Evolutionary conservation across 176 grass and related monocot genomes (phyloP).

Genomic region (Secale cereale): DNA sequence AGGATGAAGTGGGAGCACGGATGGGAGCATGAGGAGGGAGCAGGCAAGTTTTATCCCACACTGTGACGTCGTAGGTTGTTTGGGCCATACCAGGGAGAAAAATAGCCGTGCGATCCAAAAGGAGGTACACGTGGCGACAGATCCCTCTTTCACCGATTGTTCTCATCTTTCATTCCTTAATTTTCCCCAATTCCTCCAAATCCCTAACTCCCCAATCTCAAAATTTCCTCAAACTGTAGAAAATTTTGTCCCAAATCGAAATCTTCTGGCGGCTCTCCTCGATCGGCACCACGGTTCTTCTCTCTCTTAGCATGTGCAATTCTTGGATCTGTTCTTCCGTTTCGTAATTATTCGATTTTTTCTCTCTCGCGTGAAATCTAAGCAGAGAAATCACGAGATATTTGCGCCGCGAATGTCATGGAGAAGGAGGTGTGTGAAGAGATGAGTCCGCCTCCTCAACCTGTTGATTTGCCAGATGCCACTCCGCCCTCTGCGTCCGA

Average conservation of each 20-base stretch:
- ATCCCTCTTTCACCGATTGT: constrained; percentile 27
- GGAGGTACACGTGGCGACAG: background rate
- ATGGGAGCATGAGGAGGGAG: too few species aligned
- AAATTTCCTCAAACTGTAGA: constrained; percentile 35
- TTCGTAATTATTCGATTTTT: background rate
- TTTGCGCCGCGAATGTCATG: constrained; percentile 33
- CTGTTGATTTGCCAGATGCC: background rate
- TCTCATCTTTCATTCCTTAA: constrained; percentile 8
- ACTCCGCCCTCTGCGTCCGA: constrained; percentile 19
- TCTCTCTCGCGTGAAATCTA: constrained; percentile 3
- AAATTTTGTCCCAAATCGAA: background rate
- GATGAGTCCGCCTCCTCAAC: constrained; percentile 10
- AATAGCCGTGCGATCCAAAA: constrained; percentile 15
- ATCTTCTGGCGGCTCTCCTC: background rate
- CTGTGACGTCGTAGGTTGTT: background rate
- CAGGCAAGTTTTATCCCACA: too few species aligned
- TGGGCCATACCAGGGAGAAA: background rate
- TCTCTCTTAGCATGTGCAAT: background rate
- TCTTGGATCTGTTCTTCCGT: constrained; percentile 18
- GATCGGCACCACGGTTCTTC: constrained; percentile 17
- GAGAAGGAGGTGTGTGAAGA: constrained; percentile 28
- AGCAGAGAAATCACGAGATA: constrained; percentile 23
- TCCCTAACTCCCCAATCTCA: constrained; percentile 27
- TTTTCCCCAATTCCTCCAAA: constrained; percentile 31
- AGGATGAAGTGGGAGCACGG: too few species aligned